Conservation (phyloP, 1,284 basidiomycete species). For the Apiotrichum laibachii region DNA sequence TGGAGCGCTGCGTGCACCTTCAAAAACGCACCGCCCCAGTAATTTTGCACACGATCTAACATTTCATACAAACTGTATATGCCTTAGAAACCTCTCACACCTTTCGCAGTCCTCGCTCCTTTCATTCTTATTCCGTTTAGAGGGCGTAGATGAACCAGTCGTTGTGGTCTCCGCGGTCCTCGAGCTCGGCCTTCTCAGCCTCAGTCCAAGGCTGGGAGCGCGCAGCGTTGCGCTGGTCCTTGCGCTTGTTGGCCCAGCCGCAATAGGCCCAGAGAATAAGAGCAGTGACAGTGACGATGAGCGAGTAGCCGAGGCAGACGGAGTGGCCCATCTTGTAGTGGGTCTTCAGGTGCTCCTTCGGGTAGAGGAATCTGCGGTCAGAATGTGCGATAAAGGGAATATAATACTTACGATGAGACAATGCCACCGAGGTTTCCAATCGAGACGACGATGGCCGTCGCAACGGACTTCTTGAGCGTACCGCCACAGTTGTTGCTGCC, state of each 20-base stretch:
- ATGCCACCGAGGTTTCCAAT: conserved; percentile 59
- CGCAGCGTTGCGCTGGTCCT: conserved; percentile 30
- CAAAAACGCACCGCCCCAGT: too few species aligned
- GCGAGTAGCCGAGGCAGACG: conserved; percentile 35
- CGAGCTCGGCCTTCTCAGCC: conserved; percentile 32
- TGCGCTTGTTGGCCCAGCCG: conserved; percentile 26
- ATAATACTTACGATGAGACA: conserved; percentile 55
- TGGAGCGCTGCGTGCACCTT: too few species aligned
- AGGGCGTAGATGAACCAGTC: conserved; percentile 41
- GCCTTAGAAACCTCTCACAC: too few species aligned
- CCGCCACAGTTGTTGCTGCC: conserved; percentile 60
- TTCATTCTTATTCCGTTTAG: conserved; percentile 15
- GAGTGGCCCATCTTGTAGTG: conserved; percentile 34
- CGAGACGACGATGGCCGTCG: conserved; percentile 59
- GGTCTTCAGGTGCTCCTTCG: conserved; percentile 21
- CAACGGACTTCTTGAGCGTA: conserved; percentile 58
- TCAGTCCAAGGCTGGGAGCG: conserved; percentile 32
- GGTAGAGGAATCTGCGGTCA: too few species aligned
- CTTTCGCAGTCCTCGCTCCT: too few species aligned
- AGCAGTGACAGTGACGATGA: conserved; percentile 23
- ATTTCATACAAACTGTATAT: too few species aligned
- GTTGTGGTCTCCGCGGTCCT: conserved; percentile 39
- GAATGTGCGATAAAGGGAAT: conserved; percentile 49
- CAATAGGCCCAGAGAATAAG: conserved; percentile 29
- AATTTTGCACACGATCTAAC: too few species aligned